Conservation (phyloP, 768 basidiomycete species). For the Tubosaeta sp. region DNA sequence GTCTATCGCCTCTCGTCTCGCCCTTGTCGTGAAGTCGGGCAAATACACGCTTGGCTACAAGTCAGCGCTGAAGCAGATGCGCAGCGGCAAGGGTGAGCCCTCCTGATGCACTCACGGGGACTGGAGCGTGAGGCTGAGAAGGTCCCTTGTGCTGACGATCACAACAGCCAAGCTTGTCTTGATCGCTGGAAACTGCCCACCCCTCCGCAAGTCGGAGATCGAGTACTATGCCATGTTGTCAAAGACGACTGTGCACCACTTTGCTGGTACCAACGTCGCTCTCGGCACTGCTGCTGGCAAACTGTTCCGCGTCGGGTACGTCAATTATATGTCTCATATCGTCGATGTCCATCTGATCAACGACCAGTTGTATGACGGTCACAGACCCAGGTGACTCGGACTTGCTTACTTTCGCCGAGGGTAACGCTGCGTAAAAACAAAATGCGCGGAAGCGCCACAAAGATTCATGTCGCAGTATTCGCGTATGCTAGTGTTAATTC, state of each 20-base stretch:
- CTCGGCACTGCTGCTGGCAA: constrained; percentile 99
- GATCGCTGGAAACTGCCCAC: constrained; percentile 98
- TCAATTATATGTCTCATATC: constrained; percentile 2
- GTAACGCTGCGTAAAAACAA: constrained; percentile 50
- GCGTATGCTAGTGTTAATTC: neutral
- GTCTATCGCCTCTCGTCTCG: constrained; percentile 87
- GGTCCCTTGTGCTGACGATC: constrained; percentile 81
- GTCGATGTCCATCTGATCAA: constrained; percentile 4
- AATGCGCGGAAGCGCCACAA: neutral
- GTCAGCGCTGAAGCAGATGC: constrained; percentile 97
- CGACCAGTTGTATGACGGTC: constrained; percentile 89
- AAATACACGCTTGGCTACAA: constrained; percentile 98
- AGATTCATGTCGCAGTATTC: neutral
- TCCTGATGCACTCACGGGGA: constrained; percentile 62
- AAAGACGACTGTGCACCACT: constrained; percentile 98
- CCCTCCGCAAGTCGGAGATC: constrained; percentile 97
- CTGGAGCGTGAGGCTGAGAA: constrained; percentile 99
- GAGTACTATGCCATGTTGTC: constrained; percentile 99
- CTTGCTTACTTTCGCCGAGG: constrained; percentile 83
- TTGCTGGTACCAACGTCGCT: constrained; percentile 94
- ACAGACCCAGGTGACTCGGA: constrained; percentile 96
- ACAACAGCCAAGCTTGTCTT: constrained; percentile 90
- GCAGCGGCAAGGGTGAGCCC: constrained; percentile 89
- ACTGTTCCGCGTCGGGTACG: constrained; percentile 96
- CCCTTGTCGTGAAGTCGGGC: constrained; percentile 98